Conservation (phyloP, 495 filamentous ascomycete species). For the Cenococcum geophilum region DNA sequence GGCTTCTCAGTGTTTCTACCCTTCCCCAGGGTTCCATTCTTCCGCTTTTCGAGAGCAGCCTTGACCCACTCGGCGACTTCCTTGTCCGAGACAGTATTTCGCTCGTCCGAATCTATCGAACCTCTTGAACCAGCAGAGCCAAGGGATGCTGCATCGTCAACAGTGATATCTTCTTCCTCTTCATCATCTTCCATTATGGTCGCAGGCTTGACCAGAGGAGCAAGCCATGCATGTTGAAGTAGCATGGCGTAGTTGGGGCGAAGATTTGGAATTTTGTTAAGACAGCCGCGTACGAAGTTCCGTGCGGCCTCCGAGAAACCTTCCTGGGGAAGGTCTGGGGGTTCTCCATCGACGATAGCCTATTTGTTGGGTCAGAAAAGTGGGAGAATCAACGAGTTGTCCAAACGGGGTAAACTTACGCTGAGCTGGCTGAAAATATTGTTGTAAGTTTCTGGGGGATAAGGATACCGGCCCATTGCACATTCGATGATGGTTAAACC, state of each 20-base stretch:
- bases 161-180: slow-evolving; percentile 39
- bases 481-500: slow-evolving; percentile 95
- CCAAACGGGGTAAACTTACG: slow-evolving; percentile 53
- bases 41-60: slow-evolving; percentile 46
- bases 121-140: background rate
- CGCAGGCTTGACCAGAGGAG: slow-evolving; percentile 70
- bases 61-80: slow-evolving; percentile 85
- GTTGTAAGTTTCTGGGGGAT: slow-evolving; percentile 95
- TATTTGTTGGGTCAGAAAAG: slow-evolving; percentile 37
- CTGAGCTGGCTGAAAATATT: slow-evolving; percentile 98
- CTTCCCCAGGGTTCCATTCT: slow-evolving; percentile 37
- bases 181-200: slow-evolving; percentile 73
- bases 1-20: slow-evolving; percentile 33
- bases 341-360: slow-evolving; percentile 96
- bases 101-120: background rate
- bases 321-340: slow-evolving; percentile 72
- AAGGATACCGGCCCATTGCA: slow-evolving; percentile 90
- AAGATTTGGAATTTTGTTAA: slow-evolving; percentile 86
- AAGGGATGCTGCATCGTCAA: slow-evolving; percentile 11
- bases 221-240: slow-evolving; percentile 81
- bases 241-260: slow-evolving; percentile 87
- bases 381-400: background rate
- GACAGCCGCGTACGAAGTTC: slow-evolving; percentile 80
- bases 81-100: slow-evolving; percentile 49
- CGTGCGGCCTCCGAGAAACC: slow-evolving; percentile 73